Evolutionary conservation across 1,284 basidiomycete genomes (phyloP).

Genomic region (Pseudozyma thailandica): DNA sequence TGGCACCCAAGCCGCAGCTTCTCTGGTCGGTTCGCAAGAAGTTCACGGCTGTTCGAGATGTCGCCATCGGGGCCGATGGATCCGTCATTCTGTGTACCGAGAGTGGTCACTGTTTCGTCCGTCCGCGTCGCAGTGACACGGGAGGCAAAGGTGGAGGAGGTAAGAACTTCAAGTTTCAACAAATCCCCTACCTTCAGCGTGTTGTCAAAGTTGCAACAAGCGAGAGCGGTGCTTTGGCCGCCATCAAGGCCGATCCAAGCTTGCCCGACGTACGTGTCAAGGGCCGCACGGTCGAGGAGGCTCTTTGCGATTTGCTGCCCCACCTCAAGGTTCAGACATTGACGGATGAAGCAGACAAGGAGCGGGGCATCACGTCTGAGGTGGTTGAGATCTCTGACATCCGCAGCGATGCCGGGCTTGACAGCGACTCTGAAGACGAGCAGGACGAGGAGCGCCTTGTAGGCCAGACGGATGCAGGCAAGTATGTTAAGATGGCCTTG

Average conservation of each 20-base stretch:
- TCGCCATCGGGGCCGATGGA: constrained; percentile 87
- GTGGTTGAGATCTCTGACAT: constrained; percentile 43
- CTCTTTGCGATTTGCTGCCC: constrained; percentile 71
- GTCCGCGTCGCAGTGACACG: constrained; percentile 42
- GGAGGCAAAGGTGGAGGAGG: constrained; percentile 39
- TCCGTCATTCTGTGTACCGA: constrained; percentile 90
- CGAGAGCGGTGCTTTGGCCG: constrained; percentile 87
- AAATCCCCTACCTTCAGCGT: constrained; percentile 84
- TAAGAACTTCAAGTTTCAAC: constrained; percentile 75
- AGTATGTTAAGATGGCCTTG: constrained; percentile 44
- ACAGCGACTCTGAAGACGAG: constrained; percentile 65
- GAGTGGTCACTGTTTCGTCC: constrained; percentile 90
- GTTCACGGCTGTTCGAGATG: constrained; percentile 82
- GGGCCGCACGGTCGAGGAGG: constrained; percentile 76
- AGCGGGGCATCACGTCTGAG: constrained; percentile 50
- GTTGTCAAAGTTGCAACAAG: constrained; percentile 86
- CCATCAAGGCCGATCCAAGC: constrained; percentile 79
- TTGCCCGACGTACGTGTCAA: constrained; percentile 74
- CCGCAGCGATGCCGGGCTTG: constrained; percentile 65
- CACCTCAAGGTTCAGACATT: constrained; percentile 55
- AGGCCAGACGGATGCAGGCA: constrained; percentile 17
- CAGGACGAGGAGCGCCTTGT: background rate
- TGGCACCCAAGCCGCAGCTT: constrained; percentile 78
- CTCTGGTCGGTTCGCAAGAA: constrained; percentile 88
- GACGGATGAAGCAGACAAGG: constrained; percentile 28